Evolutionary conservation across 495 filamentous ascomycete species (phyloP).

Genomic region (Chaetomium tenue): DNA sequence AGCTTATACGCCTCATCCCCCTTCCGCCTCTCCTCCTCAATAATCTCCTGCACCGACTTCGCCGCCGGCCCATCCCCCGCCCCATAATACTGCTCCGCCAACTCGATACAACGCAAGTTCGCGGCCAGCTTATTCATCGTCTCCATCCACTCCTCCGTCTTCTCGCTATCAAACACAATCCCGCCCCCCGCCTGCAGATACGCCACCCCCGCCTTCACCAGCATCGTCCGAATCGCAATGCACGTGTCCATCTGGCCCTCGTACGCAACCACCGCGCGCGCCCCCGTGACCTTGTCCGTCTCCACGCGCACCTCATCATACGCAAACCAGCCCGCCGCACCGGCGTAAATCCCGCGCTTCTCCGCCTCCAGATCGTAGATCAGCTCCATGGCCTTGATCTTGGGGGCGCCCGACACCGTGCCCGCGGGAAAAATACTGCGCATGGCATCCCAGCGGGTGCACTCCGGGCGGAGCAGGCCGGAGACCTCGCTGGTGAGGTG

Average conservation of each 20-base stretch:
- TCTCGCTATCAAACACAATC: conserved; percentile 94
- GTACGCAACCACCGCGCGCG: conserved; percentile 11
- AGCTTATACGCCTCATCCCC: conserved; percentile 34
- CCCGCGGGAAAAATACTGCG: conserved; percentile 94
- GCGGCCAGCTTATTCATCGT: conserved; percentile 94
- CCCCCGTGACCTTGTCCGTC: conserved; percentile 30
- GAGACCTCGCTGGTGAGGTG: conserved; percentile 95
- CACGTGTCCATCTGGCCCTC: conserved; percentile 97
- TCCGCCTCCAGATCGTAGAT: conserved; percentile 92
- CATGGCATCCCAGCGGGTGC: conserved; percentile 94
- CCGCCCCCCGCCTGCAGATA: conserved; percentile 96
- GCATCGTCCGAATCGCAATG: conserved; percentile 96
- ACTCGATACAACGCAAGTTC: conserved; percentile 80
- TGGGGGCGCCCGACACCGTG: conserved; percentile 90
- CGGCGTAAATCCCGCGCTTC: conserved; percentile 92
- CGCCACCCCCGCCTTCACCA: conserved; percentile 84
- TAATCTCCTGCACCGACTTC: conserved; percentile 39
- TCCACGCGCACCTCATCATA: conserved; percentile 56
- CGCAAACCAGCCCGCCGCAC: conserved; percentile 93
- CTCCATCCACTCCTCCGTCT: conserved; percentile 92
- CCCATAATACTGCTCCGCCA: conserved; percentile 71
- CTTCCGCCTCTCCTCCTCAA: conserved; percentile 39
- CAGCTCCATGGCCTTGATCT: conserved; percentile 93
- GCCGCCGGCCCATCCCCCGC: conserved; percentile 27
- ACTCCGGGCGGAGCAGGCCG: conserved; percentile 73